Evolutionary conservation across 2,329 filamentous ascomycete genomes (phyloP), one percentile per base, ranked within the genome.

Genomic region (Aureobasidium lini): DNA sequence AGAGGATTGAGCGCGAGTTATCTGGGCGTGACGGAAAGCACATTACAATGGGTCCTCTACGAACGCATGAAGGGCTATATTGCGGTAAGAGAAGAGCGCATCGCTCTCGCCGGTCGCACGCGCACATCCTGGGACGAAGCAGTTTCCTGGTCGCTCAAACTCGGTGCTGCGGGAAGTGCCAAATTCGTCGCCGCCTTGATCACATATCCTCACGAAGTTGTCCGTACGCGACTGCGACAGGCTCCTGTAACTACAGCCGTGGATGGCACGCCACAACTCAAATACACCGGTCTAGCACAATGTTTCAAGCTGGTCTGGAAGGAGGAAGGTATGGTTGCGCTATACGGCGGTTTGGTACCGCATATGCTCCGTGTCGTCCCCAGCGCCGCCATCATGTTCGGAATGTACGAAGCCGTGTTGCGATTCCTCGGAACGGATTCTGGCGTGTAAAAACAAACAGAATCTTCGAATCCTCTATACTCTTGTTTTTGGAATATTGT

Each of bases 371-470:
- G 92, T 62, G 92, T 92, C 6, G 92, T 96, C 6, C 93, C 93
- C 1, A 94, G 89, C 66, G 91, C 93, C 7, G 91, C 89, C 65
- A 95, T 97, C 72, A 96, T 95, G 89, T 96, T 96, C 72, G 91
- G 90, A 73, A 94, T 94, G 79, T 96, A 79, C 59, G 78, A 80
- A 64, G 74, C 71, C n/a, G 75, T 79, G n/a, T 65, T 80, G 59
- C 76, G 75, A 66, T 68, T 75, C 11, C 63, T 80, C 42, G 77
- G 77, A 3, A 73, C 76, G 62, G 75, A 70, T 50, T 74, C 75
- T 60, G 73, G 74, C 57, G 68, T 74, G 47, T 50, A 36, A 50
- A 28, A 15, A 10, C 6, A 9, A 8, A n/a, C 2, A 11, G 6
- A 9, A 39, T 32, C 13, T 49, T 34, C 8, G 16, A n/a, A 32